Conservation (phyloP, 805 yeast species). For the Zygosaccharomyces lentus region DNA sequence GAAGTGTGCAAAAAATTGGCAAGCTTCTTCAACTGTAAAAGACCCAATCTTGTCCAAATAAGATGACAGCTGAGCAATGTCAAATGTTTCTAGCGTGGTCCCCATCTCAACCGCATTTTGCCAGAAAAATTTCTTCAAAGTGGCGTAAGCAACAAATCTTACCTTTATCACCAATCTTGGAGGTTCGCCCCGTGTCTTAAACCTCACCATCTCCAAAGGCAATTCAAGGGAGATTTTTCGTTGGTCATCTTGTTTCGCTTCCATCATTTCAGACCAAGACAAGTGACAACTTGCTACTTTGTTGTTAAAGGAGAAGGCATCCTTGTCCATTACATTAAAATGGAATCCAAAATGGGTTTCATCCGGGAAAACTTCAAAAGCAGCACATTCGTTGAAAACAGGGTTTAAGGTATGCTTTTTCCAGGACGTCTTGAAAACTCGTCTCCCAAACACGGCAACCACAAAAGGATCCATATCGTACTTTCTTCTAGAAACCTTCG, state of each 20-base stretch:
- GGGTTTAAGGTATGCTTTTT: conserved; percentile 80
- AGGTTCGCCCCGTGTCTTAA: conserved; percentile 5
- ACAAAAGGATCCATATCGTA: conserved; percentile 98
- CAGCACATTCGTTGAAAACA: conserved; percentile 69
- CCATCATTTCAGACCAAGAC: conserved; percentile 46
- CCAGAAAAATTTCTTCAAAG: conserved; percentile 69
- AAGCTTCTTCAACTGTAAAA: conserved; percentile 52
- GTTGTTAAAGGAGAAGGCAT: conserved; percentile 77
- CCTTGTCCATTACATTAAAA: conserved; percentile 79
- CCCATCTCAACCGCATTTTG: conserved; percentile 46
- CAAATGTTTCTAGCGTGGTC: conserved; percentile 41
- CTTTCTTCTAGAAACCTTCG: conserved; percentile 54
- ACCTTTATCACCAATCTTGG: conserved; percentile 59
- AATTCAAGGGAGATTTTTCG: conserved; percentile 33
- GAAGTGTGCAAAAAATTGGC: conserved; percentile 46
- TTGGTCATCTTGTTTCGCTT: conserved; percentile 28
- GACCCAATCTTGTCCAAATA: conserved; percentile 50
- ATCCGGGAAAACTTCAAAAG: conserved; percentile 67
- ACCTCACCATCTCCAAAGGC: conserved; percentile 34
- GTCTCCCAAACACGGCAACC: conserved; percentile 82
- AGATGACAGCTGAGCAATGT: conserved; percentile 54
- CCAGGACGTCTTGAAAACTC: conserved; percentile 82
- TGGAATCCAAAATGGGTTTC: conserved; percentile 64
- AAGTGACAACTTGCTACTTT: conserved; percentile 65
- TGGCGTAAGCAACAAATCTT: conserved; percentile 61